Conservation (phyloP, 495 filamentous ascomycete genomes). For the Podospora pseudocomata region DNA sequence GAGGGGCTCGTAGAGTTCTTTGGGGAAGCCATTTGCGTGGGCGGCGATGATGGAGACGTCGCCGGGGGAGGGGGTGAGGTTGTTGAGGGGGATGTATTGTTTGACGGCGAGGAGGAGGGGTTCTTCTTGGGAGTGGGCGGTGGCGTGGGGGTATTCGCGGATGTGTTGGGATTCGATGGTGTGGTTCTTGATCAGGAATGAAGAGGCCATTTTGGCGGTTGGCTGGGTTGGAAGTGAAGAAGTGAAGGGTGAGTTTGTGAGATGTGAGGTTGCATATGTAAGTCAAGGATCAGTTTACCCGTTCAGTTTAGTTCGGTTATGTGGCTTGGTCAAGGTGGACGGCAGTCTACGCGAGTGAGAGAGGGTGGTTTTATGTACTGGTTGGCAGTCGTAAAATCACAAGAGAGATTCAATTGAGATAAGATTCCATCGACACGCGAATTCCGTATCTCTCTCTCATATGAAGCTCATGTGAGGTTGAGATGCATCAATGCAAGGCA, state of each 20-base stretch:
- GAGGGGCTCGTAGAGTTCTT: constrained; percentile 85
- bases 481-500: background rate
- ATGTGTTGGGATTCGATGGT: constrained; percentile 63
- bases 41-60: constrained; percentile 81
- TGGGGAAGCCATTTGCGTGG: constrained; percentile 88
- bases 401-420: background rate
- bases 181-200: constrained; percentile 52
- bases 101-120: constrained; percentile 68
- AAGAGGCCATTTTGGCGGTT: constrained; percentile 23
- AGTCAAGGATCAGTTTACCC: background rate
- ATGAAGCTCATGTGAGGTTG: background rate
- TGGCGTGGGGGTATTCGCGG: constrained; percentile 66
- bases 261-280: background rate
- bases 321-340: background rate
- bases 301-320: background rate
- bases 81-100: constrained; percentile 74
- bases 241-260: background rate
- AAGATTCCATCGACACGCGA: no score
- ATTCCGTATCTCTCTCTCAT: no score
- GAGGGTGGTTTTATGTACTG: background rate
- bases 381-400: background rate
- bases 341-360: background rate
- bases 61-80: constrained; percentile 58
- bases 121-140: constrained; percentile 59
- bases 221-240: background rate